Base-by-base conservation (phyloP, 495 filamentous ascomycete genomes). In the Beverwykella pulmonaria region DNA sequence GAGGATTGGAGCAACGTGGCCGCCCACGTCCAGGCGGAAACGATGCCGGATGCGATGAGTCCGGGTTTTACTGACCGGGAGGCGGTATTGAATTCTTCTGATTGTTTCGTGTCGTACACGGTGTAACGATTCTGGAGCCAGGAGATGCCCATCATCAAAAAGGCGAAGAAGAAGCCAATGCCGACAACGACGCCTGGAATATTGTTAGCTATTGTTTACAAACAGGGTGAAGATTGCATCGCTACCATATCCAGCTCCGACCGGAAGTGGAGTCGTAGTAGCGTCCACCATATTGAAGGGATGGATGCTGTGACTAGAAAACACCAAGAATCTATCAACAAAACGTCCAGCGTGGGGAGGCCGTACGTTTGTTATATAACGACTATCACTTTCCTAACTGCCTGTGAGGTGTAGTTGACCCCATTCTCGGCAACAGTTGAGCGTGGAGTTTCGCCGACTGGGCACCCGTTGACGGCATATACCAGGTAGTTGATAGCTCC, bases 1-100 rank as follows among this genome's bases (percentile, higher is more conserved):
- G 41, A 41, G 34, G 47, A 61, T 25, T 72, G 69, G 2, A 76
- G 60, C 6, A 76, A 65, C 1, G 70, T 74, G 4, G 74, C 72
- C 0, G 73, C 73, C 71, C 69, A 71, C 15, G 65, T 68, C 70
- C 70, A 72, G 4, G 70, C 61, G 9, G 70, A 72, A 2, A 70
- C 67, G 32, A 72, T 67, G 12, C 67, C 70, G 22, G 23, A 44
- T 10, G 70, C 66, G 29, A 72, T 70, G 5, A 69, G 58, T 14
- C 70, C 62, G 1, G 70, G 61, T 27, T 70, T 72, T 34, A 72
- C 67, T 29, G 30, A 44, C 34, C 70, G 27, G 14, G 53, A 61
- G 1, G 70, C 70, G 14, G 70, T 69, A 53, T 66, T 69, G 67
- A 72, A 72, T 39, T 70, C 67, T 47, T 72, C 70, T 4, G 49